phyloP scores from a whole-genome alignment of 495 filamentous ascomycete genomes.

The Aspergillus leporis region DNA sequence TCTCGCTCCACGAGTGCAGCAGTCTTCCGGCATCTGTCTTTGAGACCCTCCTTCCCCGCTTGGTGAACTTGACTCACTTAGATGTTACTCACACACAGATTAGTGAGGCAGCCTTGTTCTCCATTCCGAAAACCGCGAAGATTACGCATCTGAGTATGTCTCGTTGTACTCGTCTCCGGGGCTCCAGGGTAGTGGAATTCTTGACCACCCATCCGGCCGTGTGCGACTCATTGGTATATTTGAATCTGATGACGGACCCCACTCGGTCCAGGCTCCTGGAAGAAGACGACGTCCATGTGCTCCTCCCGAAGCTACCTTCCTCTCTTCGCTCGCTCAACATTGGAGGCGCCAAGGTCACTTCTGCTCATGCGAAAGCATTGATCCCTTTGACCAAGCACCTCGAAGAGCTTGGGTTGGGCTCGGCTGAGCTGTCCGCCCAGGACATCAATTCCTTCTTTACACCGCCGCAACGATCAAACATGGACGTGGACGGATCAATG shows the following conservation, averaged over 20 bases:
- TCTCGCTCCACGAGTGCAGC: conserved; percentile 82
- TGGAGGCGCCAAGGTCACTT: conserved; percentile 69
- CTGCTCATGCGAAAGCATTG: conserved; percentile 63
- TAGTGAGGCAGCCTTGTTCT: conserved; percentile 68
- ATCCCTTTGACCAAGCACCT: conserved; percentile 74
- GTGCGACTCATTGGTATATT: conserved; percentile 61
- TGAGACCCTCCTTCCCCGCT: conserved; percentile 67
- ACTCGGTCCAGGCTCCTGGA: conserved; percentile 72
- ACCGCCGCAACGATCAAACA: conserved; percentile 25
- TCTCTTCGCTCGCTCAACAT: conserved; percentile 75
- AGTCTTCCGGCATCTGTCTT: conserved; percentile 69
- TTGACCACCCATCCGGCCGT: conserved; percentile 72
- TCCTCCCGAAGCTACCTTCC: conserved; percentile 67
- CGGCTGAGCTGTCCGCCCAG: conserved; percentile 60
- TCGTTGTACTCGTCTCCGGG: conserved; percentile 72
- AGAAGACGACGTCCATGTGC: conserved; percentile 60
- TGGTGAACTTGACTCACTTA: conserved; percentile 72
- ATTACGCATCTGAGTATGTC: conserved; percentile 81
- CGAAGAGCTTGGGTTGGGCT: conserved; percentile 75
- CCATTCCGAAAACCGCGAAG: conserved; percentile 68
- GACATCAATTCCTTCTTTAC: conserved; percentile 61
- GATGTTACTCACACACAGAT: conserved; percentile 80
- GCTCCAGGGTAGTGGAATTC: conserved; percentile 68
- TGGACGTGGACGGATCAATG: conserved; percentile 28
- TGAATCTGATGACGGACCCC: conserved; percentile 75